These are phyloP conservation scores for Cenchrus purpureus DNA, from an alignment of 176 grass and related monocot genomes.

Conservation along the genomic window DNA sequence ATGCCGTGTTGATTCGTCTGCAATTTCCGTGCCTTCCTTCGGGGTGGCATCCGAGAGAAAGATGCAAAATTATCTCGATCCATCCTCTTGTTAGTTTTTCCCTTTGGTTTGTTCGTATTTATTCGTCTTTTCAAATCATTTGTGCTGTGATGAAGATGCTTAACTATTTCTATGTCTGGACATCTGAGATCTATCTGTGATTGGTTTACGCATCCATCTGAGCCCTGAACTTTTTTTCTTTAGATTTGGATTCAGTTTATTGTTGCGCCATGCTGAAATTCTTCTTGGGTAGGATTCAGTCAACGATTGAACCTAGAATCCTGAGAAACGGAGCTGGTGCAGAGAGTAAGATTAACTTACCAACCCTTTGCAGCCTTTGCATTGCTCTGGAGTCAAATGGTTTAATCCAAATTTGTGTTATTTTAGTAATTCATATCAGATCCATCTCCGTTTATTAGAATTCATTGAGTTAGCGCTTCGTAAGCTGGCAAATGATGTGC, in stretches of 20 bases:
- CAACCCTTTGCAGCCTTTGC: conserved; percentile 68
- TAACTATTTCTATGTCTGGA: conserved; percentile 76
- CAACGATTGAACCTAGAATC: conserved; percentile 4
- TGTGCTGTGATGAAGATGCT: conserved; percentile 57
- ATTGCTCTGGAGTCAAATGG: conserved; percentile 95
- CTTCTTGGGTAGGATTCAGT: conserved; percentile 21
- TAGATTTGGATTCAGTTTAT: background rate
- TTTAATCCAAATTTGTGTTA: conserved; percentile 49
- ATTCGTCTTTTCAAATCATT: background rate
- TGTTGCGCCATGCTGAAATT: conserved; percentile 39
- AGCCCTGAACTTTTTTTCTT: background rate
- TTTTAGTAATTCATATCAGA: background rate
- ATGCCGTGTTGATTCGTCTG: conserved; percentile 99
- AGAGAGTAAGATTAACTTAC: conserved; percentile 72
- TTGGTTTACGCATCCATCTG: conserved; percentile 57
- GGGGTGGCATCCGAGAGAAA: conserved; percentile 64
- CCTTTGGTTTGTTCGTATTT: background rate
- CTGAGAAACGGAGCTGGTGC: conserved; percentile 53
- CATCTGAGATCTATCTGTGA: conserved; percentile 68
- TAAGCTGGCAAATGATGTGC: conserved; percentile 42
- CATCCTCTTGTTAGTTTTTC: background rate
- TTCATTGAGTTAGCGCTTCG: background rate
- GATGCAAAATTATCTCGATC: background rate
- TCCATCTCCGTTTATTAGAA: background rate
- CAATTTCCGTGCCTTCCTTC: conserved; percentile 44